Base-by-base conservation (phyloP, 2,329 filamentous ascomycete species). In the Neofusicoccum laricinum region DNA sequence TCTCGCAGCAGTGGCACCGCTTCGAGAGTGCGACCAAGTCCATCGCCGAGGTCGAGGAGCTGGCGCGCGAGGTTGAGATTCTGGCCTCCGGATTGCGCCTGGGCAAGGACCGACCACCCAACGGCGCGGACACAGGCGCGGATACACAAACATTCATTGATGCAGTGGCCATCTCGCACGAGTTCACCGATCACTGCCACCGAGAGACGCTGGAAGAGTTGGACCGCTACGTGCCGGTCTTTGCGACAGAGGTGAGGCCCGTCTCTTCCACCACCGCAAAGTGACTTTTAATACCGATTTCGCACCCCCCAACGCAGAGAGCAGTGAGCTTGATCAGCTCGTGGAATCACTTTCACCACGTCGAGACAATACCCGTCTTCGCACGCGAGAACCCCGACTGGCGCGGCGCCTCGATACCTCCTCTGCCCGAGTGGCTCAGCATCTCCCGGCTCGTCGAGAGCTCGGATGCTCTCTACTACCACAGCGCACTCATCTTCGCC, bases 151-250 rank as follows among this genome's bases (percentile, higher is more conserved):
- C 70, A 41, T 78, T 80, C 49, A 82, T 90, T 34, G 87, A 90
- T 71, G 83, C 77, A 2, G 85, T 90, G 2, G 79, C 81, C 32
- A 79, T 90, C 36, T 85, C 81, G 15, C 87, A 90, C 70, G 87
- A 90, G 71, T 90, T 90, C 68, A 89, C 87, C 1, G 87, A 90
- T 70, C 88, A 89, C 71, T 89, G 86, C 73, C 87, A 90, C 69
- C 79, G 83, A 66, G 80, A 83, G 2, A 90, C 88, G 14, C 76
- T 90, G 30, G 72, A 82, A 48, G 82, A 88, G 68, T 73, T 90
- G 3, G 77, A 84, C 5, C 68, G 69, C 1, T 72, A 79, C 48
- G 84, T 87, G 3, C 86, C 87, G 0, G 79, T 90, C 0, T 84
- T 89, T 65, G 87, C 87, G 12, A 83, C 85, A 2, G 80, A 76